phyloP scores from a whole-genome alignment of 495 filamentous ascomycete genomes.

The Penicillium silybi region DNA sequence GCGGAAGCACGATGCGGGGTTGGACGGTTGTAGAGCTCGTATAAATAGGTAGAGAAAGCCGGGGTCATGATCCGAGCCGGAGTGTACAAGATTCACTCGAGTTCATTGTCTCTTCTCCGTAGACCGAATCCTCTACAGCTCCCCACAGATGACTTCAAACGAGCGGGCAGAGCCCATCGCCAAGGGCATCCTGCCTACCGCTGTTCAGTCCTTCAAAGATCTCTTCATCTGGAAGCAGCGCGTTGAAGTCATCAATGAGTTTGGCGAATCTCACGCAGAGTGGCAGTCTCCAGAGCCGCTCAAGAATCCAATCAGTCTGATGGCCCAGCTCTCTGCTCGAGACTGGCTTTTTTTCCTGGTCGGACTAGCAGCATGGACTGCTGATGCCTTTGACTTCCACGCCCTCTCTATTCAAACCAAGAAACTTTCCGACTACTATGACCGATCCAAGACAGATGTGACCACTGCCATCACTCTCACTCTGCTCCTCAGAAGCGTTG shows the following conservation, averaged over 20 bases:
- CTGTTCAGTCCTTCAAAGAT: constrained; percentile 56
- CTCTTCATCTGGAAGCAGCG: constrained; percentile 66
- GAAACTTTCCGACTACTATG: constrained; percentile 65
- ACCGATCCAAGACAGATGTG: constrained; percentile 60
- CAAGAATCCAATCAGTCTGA: constrained; percentile 57
- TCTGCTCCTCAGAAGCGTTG: constrained; percentile 64
- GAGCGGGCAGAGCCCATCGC: constrained; percentile 56
- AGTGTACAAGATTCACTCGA: neutral
- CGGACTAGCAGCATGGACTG: constrained; percentile 61
- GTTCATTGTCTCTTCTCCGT: neutral
- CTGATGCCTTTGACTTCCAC: constrained; percentile 76
- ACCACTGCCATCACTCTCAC: constrained; percentile 72
- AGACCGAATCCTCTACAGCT: neutral
- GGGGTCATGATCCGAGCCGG: neutral
- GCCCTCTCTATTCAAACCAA: constrained; percentile 67
- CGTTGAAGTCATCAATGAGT: constrained; percentile 56
- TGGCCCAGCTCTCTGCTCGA: constrained; percentile 49
- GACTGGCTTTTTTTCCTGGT: constrained; percentile 65
- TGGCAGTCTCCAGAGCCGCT: constrained; percentile 58
- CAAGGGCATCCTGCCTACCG: constrained; percentile 54
- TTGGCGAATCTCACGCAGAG: constrained; percentile 48
- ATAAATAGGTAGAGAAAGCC: neutral
- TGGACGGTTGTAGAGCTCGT: neutral
- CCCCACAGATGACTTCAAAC: constrained; percentile 20
- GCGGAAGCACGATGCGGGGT: constrained; percentile 16